Base-by-base conservation (phyloP, 306 rosid genomes). In the Acacia melanoxylon region DNA sequence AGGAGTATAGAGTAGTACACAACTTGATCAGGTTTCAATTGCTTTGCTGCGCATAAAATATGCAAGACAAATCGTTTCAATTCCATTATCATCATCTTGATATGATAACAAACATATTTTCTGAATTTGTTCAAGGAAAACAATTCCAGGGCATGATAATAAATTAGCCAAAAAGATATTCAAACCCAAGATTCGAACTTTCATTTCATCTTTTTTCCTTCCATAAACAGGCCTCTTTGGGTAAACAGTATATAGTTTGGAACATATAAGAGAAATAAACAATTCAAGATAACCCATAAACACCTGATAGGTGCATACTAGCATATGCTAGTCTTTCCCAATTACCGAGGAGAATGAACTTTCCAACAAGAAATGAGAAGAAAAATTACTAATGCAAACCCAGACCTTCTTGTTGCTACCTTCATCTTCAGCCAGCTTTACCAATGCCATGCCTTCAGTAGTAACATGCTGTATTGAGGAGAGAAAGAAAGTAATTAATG, bases 351-450 rank as follows among this genome's bases (percentile, higher is more conserved):
- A 70, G 12, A 44, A 70, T 12, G 33, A 70, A 70, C 56, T 27
- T 70, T 42, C 6, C 75, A 70, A 44, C n/a, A 25, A 70, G 35
- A 42, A 71, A 45, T 6, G 5, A 15, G 40, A n/a, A 67, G n/a
- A 44, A 70, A 10, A 70, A 70, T 70, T 25, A 46, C 40, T 71
- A 12, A 71, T 45, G 19, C 40, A 71, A 59, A 19, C 17, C 69
- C 24, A 56, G 16, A 92, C 98, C 97, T 90, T 94, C 86, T 87
- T 94, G 87, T 81, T 90, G 86, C 94, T 92, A 54, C 93, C 98
- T 76, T 97, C 97, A 89, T 94, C 98, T 86, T 92, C 97, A 74
- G 98, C 98, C 78, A 87, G 90, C 89, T 92, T 92, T 80, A 94
- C 93, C 83, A 94, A 88, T 63, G 97, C 88, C 77, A 89, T 94